Evolutionary conservation across 78 protist genomes (phyloP).

Genomic region (Dictyostelium capitatum): DNA sequence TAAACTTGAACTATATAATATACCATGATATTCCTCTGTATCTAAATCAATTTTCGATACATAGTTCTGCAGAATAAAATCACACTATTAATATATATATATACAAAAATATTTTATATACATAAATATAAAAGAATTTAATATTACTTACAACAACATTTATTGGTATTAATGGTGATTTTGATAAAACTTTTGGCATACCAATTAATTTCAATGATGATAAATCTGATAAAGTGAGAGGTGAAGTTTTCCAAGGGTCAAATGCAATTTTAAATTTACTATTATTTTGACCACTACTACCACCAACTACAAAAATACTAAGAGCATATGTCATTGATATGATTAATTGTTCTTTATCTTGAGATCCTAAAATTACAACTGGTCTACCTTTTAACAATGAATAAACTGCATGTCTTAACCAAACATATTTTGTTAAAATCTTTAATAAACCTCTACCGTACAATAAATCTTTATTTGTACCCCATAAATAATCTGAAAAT

Average conservation of each 20-base stretch:
- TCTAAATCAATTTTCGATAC: conserved; percentile 58
- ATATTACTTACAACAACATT: conserved; percentile 34
- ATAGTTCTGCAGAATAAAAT: conserved; percentile 13
- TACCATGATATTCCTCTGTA: conserved; percentile 62
- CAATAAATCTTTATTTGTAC: conserved; percentile 3
- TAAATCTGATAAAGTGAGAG: conserved; percentile 37
- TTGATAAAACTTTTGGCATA: conserved; percentile 45
- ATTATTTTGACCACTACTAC: background rate
- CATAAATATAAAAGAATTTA: background rate
- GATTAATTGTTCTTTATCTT: conserved; percentile 61
- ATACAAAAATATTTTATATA: background rate
- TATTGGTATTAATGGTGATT: conserved; percentile 16
- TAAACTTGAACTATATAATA: background rate
- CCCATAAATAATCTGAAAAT: conserved; percentile 76
- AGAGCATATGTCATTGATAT: conserved; percentile 45
- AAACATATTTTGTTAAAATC: conserved; percentile 5
- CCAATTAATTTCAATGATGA: conserved; percentile 65
- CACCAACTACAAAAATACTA: conserved; percentile 62
- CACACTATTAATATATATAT: background rate
- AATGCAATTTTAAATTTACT: conserved; percentile 8
- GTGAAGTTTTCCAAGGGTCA: conserved; percentile 32
- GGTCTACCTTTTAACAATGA: conserved; percentile 84
- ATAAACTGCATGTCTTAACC: conserved; percentile 69
- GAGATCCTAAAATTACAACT: conserved; percentile 58
- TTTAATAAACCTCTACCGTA: conserved; percentile 56